Evolutionary conservation across 2,329 filamentous ascomycete genomes (phyloP).

Genomic region (Verticillium longisporum): DNA sequence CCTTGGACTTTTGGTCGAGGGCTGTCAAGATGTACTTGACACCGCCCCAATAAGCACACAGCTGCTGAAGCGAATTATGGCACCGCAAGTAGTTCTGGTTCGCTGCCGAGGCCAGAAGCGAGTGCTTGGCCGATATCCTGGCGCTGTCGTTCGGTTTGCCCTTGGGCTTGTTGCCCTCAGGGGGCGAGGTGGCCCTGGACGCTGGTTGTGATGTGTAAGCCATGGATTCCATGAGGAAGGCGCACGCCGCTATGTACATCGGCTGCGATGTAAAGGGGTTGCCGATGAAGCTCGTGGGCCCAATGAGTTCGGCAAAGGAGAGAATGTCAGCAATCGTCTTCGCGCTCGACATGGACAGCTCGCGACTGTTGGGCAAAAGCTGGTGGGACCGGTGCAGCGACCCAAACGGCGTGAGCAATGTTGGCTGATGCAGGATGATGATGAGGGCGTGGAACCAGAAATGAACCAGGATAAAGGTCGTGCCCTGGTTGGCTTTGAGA

Average conservation of each 20-base stretch:
- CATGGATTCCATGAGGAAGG: slow-evolving; percentile 77
- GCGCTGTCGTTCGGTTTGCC: slow-evolving; percentile 3
- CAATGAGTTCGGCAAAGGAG: slow-evolving; percentile 77
- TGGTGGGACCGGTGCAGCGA: slow-evolving; percentile 54
- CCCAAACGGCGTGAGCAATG: slow-evolving; percentile 70
- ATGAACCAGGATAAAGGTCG: slow-evolving; percentile 79
- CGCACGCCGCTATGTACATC: slow-evolving; percentile 86
- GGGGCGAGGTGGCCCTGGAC: slow-evolving; percentile 52
- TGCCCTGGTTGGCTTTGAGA: slow-evolving; percentile 72
- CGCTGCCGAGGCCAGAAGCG: slow-evolving; percentile 70
- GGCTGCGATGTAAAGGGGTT: slow-evolving; percentile 88
- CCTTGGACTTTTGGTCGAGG: slow-evolving; percentile 80
- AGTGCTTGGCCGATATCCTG: slow-evolving; percentile 53
- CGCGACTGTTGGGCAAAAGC: slow-evolving; percentile 72
- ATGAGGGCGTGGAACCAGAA: slow-evolving; percentile 88
- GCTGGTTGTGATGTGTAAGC: slow-evolving; percentile 61
- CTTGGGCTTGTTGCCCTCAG: slow-evolving; percentile 19
- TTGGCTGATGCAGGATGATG: slow-evolving; percentile 78
- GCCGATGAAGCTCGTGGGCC: slow-evolving; percentile 77
- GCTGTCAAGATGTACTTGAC: slow-evolving; percentile 82
- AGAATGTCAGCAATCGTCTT: slow-evolving; percentile 89
- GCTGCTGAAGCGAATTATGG: slow-evolving; percentile 72
- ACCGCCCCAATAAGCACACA: slow-evolving; percentile 82
- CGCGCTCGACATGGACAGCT: slow-evolving; percentile 78
- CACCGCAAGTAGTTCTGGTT: slow-evolving; percentile 84